Percentiles rank a stretch among this genome's conserved stretches.
phyloP scores from a whole-genome alignment of 495 filamentous ascomycete genomes.

The Lasiosphaeria miniovina region DNA sequence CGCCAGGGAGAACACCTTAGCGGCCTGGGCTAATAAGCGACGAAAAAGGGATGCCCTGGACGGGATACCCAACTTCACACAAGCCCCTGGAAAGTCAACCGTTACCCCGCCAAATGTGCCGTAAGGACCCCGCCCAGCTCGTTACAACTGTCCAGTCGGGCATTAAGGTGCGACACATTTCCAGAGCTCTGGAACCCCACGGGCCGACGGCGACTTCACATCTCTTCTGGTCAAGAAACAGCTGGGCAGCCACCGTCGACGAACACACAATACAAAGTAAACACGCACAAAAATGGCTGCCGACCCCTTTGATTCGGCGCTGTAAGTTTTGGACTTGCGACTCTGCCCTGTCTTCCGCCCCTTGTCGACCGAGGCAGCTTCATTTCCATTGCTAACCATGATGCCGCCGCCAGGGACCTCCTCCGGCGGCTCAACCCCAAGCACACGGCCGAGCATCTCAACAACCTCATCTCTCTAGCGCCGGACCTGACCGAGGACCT shows the following conservation, averaged over 20 bases:
- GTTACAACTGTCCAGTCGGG: background rate
- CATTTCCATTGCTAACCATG: conserved; percentile 4
- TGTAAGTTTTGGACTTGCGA: conserved; percentile 51
- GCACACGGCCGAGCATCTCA: conserved; percentile 79
- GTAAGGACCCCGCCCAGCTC: background rate
- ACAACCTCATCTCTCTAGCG: conserved; percentile 76
- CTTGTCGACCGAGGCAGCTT: conserved; percentile 1
- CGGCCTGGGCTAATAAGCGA: no score
- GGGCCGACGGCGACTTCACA: background rate
- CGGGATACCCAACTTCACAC: conserved; percentile 3
- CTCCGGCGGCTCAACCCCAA: conserved; percentile 96
- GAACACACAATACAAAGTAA: background rate
- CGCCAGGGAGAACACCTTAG: no score
- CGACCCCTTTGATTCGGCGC: conserved; percentile 75
- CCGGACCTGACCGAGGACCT: conserved; percentile 96
- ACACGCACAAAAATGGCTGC: conserved; percentile 35
- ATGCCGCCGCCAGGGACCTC: conserved; percentile 67
- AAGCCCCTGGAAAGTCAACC: conserved; percentile 10
- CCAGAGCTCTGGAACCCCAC: background rate
- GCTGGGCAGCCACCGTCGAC: background rate
- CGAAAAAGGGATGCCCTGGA: no score
- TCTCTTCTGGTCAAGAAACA: no score
- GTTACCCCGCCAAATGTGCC: conserved; percentile 9
- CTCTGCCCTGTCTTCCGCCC: background rate
- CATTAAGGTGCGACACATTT: conserved; percentile 1